Base-by-base conservation (phyloP, 2,329 filamentous ascomycete species). In the Pseudonectria foliicola region DNA sequence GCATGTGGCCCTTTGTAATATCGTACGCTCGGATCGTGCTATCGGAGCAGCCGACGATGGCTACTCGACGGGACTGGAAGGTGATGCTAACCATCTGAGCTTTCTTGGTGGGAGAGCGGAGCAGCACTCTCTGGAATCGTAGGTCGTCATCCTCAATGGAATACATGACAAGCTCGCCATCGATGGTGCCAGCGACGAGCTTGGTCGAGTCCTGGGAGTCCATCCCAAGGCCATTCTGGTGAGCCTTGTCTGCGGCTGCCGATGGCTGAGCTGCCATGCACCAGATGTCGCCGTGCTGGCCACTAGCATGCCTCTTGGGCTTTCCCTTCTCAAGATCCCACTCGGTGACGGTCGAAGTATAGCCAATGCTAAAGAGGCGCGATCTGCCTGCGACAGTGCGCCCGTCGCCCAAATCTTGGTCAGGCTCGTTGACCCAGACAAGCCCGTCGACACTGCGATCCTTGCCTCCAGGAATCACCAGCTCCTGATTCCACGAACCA, bases 211-310 rank as follows among this genome's bases (percentile, higher is more conserved):
- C 53, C 33, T 61, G 55, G 64, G 66, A 33, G 14, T 58, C 57
- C 10, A 36, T 26, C 4, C 38, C 39, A 14, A 49, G 15, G 10
- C 43, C 45, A 13, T 39, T 37, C 8, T 37, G 21, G 6, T 25
- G 37, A 23, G n/a, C 35, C 10, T 52, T 48, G 33, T 53, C 53
- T n/a, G 36, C 28, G 13, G 37, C 39, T 18, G 47, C 44, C 3
- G 42, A 67, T 3, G 90, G 92, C 62, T 95, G 90, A 11, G 82
- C 85, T 39, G 85, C 86, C 52, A 98, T 75, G 63, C 90, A 96
- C 92, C 92, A 98, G 42, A 96, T 90, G 54, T 95, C 89, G 46
- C 88, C 89, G 60, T 94, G 87, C 60, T 93, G 93, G 29, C 90
- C 92, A 52, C 85, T 88, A 13, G 86, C 87, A 60, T 93, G 84